A percentile compares a stretch with the other conserved stretches of the same genome.
Evolutionary conservation across 2,329 filamentous ascomycete genomes (phyloP).

Genomic region (Fusarium virguliforme): DNA sequence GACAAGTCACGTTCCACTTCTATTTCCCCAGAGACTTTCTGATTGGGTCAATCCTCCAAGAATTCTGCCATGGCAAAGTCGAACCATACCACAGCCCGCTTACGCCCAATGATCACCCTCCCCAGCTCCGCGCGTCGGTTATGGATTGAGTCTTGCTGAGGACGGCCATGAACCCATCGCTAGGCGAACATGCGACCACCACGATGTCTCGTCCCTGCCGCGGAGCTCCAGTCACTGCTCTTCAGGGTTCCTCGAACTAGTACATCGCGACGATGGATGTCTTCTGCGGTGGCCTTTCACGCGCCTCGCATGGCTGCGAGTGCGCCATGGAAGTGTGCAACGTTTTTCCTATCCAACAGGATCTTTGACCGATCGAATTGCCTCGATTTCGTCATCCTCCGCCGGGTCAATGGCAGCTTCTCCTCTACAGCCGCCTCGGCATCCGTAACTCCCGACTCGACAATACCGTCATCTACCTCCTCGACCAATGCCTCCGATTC

Average conservation of each 20-base stretch:
- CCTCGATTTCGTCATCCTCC: constrained; percentile 55
- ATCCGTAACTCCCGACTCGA: constrained; percentile 33
- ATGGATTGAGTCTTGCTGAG: constrained; percentile 50
- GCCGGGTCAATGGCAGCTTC: constrained; percentile 51
- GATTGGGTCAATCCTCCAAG: constrained; percentile 43
- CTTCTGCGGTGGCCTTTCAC: constrained; percentile 47
- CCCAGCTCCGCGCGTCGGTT: constrained; percentile 31
- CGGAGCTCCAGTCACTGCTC: constrained; percentile 50
- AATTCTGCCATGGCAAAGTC: constrained; percentile 46
- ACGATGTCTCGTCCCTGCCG: constrained; percentile 52
- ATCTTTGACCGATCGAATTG: constrained; percentile 57
- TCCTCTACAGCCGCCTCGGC: constrained; percentile 49
- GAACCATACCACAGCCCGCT: constrained; percentile 42
- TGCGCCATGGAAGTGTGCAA: constrained; percentile 35
- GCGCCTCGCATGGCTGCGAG: constrained; percentile 46
- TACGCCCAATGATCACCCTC: constrained; percentile 19
- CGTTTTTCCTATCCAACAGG: constrained; percentile 58
- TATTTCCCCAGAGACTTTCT: constrained; percentile 41
- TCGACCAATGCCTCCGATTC: constrained; percentile 44
- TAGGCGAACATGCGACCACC: constrained; percentile 56
- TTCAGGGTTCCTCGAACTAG: constrained; percentile 40
- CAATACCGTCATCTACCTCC: constrained; percentile 39
- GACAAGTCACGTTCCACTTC: constrained; percentile 43
- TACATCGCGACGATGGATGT: constrained; percentile 52
- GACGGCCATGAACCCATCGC: constrained; percentile 52